Conservation (phyloP, 148 eudicot species). For the Fallopia convolvulus region DNA sequence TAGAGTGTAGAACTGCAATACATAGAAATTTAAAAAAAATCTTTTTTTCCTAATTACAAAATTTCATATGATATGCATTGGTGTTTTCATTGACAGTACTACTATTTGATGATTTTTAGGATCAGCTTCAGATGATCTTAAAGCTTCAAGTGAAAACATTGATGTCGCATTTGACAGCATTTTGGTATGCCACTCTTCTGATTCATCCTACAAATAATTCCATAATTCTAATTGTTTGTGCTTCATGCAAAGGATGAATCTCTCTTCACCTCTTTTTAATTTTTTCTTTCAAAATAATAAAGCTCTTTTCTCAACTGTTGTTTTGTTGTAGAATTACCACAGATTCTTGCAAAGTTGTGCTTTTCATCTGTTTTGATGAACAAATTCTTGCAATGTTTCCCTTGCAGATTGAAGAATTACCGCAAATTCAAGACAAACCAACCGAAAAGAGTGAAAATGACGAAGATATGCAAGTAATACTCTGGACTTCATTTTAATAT, state of each 20-base stretch:
- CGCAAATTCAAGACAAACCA: conserved; percentile 21
- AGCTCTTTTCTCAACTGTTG: not conserved
- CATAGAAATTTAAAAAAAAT: not conserved
- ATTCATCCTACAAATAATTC: not conserved
- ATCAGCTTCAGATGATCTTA: conserved; percentile 11
- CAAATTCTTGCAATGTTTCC: not conserved
- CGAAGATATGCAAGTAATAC: conserved; percentile 19
- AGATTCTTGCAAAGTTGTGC: not conserved
- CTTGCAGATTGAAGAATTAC: conserved; percentile 39
- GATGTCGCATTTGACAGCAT: conserved; percentile 28
- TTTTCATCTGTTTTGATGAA: not conserved
- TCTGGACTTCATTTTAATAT: not conserved
- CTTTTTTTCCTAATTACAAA: not conserved
- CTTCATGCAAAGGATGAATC: not conserved
- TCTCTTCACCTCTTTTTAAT: not conserved
- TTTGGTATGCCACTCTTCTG: conserved; percentile 32
- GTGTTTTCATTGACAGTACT: not conserved
- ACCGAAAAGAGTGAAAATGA: conserved; percentile 19
- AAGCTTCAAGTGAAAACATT: conserved; percentile 22
- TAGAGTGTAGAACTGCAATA: not conserved
- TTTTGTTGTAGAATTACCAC: not conserved
- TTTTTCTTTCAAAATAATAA: not conserved
- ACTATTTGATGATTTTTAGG: conserved; percentile 3
- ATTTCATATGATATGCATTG: not conserved
- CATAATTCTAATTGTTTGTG: not conserved